Conservation (phyloP, 768 basidiomycete species). For the Punctularia strigosozonata region DNA sequence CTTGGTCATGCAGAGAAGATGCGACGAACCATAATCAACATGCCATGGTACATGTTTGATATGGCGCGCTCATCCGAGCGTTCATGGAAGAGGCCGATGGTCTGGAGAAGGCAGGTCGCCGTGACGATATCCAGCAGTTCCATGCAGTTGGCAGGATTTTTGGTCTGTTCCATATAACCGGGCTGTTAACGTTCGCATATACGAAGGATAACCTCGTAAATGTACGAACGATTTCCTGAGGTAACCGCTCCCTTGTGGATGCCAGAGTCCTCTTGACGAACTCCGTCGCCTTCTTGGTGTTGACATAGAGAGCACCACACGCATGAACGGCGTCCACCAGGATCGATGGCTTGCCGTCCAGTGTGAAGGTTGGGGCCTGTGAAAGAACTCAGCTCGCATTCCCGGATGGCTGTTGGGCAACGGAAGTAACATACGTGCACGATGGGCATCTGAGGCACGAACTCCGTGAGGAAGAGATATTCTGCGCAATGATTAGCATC, state of each 20-base stretch:
- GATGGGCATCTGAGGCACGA: constrained; percentile 35
- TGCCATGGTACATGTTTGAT: constrained; percentile 36
- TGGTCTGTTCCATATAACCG: constrained; percentile 4
- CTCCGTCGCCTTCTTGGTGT: constrained; percentile 26
- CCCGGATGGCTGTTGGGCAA: too few relatives aligned
- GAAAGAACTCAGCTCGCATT: too few relatives aligned
- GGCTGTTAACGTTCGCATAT: background rate
- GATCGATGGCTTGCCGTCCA: constrained; percentile 31
- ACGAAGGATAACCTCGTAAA: background rate
- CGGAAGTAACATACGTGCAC: too few relatives aligned
- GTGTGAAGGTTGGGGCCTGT: constrained; percentile 33
- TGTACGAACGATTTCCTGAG: constrained; percentile 35
- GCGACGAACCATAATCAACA: constrained; percentile 37
- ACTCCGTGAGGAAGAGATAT: constrained; percentile 39
- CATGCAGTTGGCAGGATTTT: constrained; percentile 6
- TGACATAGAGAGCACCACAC: constrained; percentile 42
- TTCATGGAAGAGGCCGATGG: constrained; percentile 37
- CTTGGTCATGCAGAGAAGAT: background rate
- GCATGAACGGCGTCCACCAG: constrained; percentile 39
- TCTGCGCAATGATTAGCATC: too few relatives aligned
- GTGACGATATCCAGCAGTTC: constrained; percentile 22
- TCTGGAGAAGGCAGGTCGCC: constrained; percentile 33
- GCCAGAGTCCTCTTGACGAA: constrained; percentile 33
- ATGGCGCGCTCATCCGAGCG: constrained; percentile 28
- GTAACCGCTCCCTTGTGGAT: constrained; percentile 30